phyloP scores from a whole-genome alignment of 2,329 filamentous ascomycete species.

The Aspergillus sp. region DNA sequence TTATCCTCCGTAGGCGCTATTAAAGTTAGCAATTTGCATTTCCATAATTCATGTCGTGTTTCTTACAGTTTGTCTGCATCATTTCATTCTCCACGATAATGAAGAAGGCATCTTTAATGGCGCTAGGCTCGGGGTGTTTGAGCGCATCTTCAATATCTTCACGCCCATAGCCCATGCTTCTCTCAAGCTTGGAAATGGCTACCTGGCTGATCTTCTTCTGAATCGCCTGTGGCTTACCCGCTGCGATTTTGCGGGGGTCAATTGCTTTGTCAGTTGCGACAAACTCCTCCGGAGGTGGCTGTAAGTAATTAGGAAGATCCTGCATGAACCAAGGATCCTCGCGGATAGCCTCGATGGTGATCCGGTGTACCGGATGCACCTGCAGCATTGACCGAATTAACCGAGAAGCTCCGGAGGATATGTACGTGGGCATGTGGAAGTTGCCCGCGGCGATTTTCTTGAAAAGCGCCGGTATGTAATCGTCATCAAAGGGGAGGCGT shows the following conservation, averaged over 20 bases:
- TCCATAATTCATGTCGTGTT: neutral
- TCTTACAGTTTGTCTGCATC: slow-evolving; percentile 89
- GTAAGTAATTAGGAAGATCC: slow-evolving; percentile 81
- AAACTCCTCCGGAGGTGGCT: slow-evolving; percentile 86
- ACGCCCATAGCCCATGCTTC: slow-evolving; percentile 96
- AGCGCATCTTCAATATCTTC: slow-evolving; percentile 94
- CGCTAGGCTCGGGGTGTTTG: slow-evolving; percentile 87
- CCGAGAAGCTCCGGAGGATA: slow-evolving; percentile 71
- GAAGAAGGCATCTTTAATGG: slow-evolving; percentile 98
- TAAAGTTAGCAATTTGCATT: slow-evolving; percentile 10
- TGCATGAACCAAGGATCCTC: slow-evolving; percentile 92
- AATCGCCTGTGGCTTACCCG: slow-evolving; percentile 72
- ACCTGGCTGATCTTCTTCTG: slow-evolving; percentile 89
- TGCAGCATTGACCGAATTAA: slow-evolving; percentile 92
- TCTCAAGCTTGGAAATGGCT: slow-evolving; percentile 92
- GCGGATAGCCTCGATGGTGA: slow-evolving; percentile 90
- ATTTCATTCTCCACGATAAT: slow-evolving; percentile 97
- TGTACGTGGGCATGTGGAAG: slow-evolving; percentile 88
- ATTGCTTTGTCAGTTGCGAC: slow-evolving; percentile 90
- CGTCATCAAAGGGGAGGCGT: slow-evolving; percentile 89
- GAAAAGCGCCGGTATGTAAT: slow-evolving; percentile 95
- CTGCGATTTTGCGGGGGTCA: slow-evolving; percentile 75
- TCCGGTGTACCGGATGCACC: slow-evolving; percentile 90
- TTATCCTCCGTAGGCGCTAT: slow-evolving; percentile 40
- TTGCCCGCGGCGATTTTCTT: slow-evolving; percentile 95